Conservation (phyloP, 2,329 filamentous ascomycete species). For the Coniella lustricola region DNA sequence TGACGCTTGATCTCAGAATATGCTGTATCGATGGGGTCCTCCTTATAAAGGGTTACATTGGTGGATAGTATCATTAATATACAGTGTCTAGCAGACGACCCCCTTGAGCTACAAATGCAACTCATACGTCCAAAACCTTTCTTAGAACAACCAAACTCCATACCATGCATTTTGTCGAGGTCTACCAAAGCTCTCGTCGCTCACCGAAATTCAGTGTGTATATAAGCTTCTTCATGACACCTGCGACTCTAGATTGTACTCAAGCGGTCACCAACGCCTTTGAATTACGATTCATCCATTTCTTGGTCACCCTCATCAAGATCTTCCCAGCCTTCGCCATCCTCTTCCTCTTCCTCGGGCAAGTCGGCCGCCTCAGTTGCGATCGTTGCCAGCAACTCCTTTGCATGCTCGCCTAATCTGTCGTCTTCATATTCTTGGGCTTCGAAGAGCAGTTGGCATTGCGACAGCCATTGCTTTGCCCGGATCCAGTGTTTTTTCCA, state of each 20-base stretch:
- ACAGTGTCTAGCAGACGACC: no score
- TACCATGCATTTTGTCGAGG: not conserved
- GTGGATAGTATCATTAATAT: not conserved
- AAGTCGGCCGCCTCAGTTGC: constrained; percentile 58
- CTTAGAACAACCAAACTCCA: not conserved
- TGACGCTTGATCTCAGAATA: no score
- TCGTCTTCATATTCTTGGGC: constrained; percentile 81
- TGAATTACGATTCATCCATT: constrained; percentile 35
- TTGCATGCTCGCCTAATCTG: constrained; percentile 65
- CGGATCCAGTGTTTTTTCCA: constrained; percentile 62
- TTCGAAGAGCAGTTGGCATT: constrained; percentile 72
- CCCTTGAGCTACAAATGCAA: no score
- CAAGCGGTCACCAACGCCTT: constrained; percentile 29
- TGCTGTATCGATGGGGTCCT: no score
- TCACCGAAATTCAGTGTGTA: not conserved
- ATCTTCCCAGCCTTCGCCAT: constrained; percentile 38
- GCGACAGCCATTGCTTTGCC: constrained; percentile 75
- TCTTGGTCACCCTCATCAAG: constrained; percentile 48
- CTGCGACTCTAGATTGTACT: constrained; percentile 22
- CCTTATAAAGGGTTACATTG: not conserved
- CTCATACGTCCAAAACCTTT: no score
- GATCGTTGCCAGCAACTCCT: constrained; percentile 60
- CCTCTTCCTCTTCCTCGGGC: constrained; percentile 48
- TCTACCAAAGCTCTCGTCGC: not conserved
- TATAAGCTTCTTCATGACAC: not conserved